Percentiles rank a stretch among this genome's conserved stretches.
phyloP scores from a whole-genome alignment of 2,329 filamentous ascomycete species.

The Neofusicoccum sp. region DNA sequence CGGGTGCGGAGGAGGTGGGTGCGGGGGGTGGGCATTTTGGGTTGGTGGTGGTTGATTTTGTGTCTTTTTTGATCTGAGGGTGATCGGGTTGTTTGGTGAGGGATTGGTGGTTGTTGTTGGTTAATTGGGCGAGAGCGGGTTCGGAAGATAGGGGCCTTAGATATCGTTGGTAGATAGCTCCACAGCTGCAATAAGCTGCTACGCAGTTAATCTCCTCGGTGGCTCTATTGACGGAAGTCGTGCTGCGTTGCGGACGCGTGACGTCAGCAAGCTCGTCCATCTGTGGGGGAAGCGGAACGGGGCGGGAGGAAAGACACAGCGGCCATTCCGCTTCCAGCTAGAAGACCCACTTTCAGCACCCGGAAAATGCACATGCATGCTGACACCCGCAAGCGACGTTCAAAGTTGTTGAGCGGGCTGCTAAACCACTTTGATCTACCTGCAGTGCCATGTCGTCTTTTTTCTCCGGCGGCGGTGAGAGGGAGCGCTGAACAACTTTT shows the following conservation, averaged over 20 bases:
- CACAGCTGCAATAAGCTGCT: too few species aligned
- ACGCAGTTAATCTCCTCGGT: too few species aligned
- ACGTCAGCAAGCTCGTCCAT: neutral
- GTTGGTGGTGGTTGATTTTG: neutral
- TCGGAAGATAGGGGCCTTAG: neutral
- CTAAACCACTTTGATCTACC: neutral
- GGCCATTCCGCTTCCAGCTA: neutral
- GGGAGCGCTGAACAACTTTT: too few species aligned
- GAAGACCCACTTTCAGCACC: neutral
- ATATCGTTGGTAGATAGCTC: too few species aligned
- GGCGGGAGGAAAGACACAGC: neutral
- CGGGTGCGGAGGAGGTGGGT: slow-evolving; percentile 1
- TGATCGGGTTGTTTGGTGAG: neutral
- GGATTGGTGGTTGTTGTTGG: neutral
- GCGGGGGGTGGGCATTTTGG: neutral
- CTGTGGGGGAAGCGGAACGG: neutral
- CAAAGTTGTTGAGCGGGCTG: neutral
- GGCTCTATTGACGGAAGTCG: too few species aligned
- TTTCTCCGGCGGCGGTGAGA: too few species aligned
- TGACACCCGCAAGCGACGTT: neutral
- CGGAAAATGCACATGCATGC: neutral
- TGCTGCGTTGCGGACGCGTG: neutral
- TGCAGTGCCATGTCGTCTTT: neutral
- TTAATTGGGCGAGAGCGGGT: neutral
- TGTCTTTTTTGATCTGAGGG: neutral